Conservation (phyloP, 495 filamentous ascomycete genomes). For the Hypoxylon trugodes region DNA sequence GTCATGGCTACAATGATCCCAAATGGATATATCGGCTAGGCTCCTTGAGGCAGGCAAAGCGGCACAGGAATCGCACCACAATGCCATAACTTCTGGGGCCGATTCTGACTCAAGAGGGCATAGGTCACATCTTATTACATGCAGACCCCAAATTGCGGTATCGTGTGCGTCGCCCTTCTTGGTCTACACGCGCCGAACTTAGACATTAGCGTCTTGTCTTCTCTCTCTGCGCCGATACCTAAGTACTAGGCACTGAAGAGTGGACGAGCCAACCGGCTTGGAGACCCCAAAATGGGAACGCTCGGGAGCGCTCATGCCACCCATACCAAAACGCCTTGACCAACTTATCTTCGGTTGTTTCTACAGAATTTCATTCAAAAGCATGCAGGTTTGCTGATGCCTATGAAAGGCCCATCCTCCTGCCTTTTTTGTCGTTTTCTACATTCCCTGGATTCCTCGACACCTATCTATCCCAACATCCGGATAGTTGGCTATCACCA, state of each 20-base stretch:
- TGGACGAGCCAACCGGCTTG: conserved; percentile 25
- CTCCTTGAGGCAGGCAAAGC: conserved; percentile 13
- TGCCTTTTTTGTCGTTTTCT: conserved; percentile 11
- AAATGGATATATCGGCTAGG: conserved; percentile 6
- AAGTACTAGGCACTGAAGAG: too few species aligned
- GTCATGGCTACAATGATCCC: not conserved
- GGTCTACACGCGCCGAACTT: conserved; percentile 28
- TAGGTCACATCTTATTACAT: conserved; percentile 26
- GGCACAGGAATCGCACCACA: conserved; percentile 14
- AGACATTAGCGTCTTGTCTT: conserved; percentile 27
- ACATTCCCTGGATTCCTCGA: too few species aligned
- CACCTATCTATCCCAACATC: conserved; percentile 5
- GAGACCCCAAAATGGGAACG: conserved; percentile 28
- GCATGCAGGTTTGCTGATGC: not conserved
- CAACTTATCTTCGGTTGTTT: conserved; percentile 2
- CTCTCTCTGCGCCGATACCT: not conserved
- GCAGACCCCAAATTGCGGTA: conserved; percentile 31
- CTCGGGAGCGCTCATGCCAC: conserved; percentile 14
- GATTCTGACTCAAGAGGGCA: conserved; percentile 18
- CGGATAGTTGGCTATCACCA: not conserved
- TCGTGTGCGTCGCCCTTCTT: conserved; percentile 29
- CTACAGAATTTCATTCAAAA: conserved; percentile 23
- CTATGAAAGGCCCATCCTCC: conserved; percentile 10
- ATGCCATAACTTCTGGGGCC: conserved; percentile 9
- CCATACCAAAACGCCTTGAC: conserved; percentile 1